Evolutionary conservation across 352 stramenopile genomes (phyloP).

Genomic region (Thraustochytrium sp.): DNA sequence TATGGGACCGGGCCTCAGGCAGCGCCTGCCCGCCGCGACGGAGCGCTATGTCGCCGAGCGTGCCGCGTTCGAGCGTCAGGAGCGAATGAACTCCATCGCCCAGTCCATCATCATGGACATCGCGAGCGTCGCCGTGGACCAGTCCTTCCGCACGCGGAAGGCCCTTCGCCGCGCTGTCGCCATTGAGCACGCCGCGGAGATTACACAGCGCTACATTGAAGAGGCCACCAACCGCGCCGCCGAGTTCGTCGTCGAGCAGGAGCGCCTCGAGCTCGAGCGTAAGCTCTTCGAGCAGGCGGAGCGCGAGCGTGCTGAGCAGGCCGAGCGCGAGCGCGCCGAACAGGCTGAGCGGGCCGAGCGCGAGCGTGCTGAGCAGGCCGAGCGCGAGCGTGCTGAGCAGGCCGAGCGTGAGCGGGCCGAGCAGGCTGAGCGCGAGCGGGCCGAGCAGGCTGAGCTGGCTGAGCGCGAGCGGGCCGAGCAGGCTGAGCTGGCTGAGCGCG

Average conservation of each 20-base stretch:
- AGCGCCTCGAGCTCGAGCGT: no score
- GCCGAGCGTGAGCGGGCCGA: neutral
- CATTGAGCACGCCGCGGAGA: neutral
- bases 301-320: no score
- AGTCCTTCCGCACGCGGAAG: neutral
- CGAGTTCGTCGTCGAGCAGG: no score
- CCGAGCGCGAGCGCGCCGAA: no score
- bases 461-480: neutral
- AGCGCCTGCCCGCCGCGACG: neutral
- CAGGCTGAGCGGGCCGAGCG: no score
- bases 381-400: no score
- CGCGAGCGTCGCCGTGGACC: neutral
- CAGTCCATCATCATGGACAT: neutral
- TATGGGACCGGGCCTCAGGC: neutral
- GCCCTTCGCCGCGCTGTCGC: neutral
- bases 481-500: neutral
- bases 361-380: no score
- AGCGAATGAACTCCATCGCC: neutral
- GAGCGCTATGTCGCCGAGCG: neutral
- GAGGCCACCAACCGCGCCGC: no score
- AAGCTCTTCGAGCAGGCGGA: no score
- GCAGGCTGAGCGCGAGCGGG: neutral
- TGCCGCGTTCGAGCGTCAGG: no score
- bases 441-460: neutral
- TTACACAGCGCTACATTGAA: neutral